Base-by-base conservation (phyloP, 1,284 basidiomycete species). In the Anthracocystis setariae region DNA sequence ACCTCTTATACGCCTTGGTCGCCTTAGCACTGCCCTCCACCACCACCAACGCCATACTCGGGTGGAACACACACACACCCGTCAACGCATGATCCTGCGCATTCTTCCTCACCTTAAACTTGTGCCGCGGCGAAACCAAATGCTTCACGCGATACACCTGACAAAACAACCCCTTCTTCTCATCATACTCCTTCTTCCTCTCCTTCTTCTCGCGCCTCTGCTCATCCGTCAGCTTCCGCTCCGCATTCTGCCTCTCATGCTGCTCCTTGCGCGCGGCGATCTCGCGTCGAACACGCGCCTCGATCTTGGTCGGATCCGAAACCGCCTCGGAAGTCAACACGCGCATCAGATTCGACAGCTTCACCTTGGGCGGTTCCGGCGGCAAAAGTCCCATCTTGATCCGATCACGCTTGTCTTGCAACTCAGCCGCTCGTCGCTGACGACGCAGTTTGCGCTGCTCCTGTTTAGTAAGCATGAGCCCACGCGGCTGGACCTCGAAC, bases 361-460 rank as follows among this genome's bases (percentile, higher is more conserved):
- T 92, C 60, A 98, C 95, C 87, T 98, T 98, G 0, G 95, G 94
- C 25, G 94, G 87, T 82, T 98, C 94, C 29, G 94, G 94, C 8
- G 96, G 94, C 46, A 94, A 87, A 21, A 99, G 87, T 48, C 95
- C 95, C 94, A 98, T 98, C 74, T 92, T 89, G 78, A 96, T 91
- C 25, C 94, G 87, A 82, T 98, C 96, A 63, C 93, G 89, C 84
- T 95, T 94, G 84, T 99, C 95, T 84, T 96, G 91, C 63, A 95
- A 84, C 78, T 94, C 93, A 12, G 91, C 92, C 74, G 92, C 90
- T 35, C 95, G 88, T 46, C 92, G 87, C 81, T 94, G 89, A 81
- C 92, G 90, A 64, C 95, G 86, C 89, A 97, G 91, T 87, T 98
- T 98, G 89, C 95, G 96, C 87, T 92, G 90, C 83, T 98, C 95